Percentiles rank a stretch among this genome's conserved stretches.
These are phyloP conservation scores for Cyclotella kingstonii DNA, from an alignment of 108 stramenopile genomes.

Conservation along the genomic window DNA sequence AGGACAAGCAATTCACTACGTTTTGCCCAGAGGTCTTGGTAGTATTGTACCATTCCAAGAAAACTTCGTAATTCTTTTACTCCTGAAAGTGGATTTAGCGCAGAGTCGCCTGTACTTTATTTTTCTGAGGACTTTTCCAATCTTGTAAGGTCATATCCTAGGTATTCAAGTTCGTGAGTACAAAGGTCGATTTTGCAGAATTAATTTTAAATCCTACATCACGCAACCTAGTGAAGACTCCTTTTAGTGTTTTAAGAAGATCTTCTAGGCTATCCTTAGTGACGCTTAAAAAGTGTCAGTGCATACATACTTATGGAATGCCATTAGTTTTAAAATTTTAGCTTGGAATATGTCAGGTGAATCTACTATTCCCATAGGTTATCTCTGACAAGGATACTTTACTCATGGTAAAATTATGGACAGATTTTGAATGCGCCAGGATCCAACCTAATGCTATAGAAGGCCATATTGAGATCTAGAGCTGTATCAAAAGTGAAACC, in stretches of 20 bases:
- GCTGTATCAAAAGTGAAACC: constrained; percentile 41
- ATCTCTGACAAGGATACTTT: too few relatives aligned
- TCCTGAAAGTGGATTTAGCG: constrained; percentile 9
- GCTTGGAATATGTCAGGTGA: too few relatives aligned
- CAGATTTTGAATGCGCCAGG: constrained; percentile 10
- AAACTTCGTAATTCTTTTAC: constrained; percentile 27
- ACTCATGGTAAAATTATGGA: constrained; percentile 43
- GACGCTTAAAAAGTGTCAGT: constrained; percentile 32
- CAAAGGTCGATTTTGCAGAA: constrained; percentile 19
- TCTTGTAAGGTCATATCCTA: constrained; percentile 17
- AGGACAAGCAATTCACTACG: constrained; percentile 38
- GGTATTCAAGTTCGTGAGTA: constrained; percentile 17
- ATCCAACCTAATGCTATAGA: too few relatives aligned
- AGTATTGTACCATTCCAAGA: constrained; percentile 40
- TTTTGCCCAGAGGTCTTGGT: constrained; percentile 31
- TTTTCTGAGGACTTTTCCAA: constrained; percentile 15
- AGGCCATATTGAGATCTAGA: constrained; percentile 51
- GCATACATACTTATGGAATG: constrained; percentile 16
- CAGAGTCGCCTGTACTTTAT: constrained; percentile 37
- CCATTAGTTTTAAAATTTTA: too few relatives aligned
- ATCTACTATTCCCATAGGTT: too few relatives aligned
- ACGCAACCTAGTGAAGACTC: constrained; percentile 11
- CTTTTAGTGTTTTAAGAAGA: constrained; percentile 20
- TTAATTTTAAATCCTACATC: constrained; percentile 31
- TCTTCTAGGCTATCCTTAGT: constrained; percentile 25